Evolutionary conservation across 768 basidiomycete genomes (phyloP), one percentile per base, ranked within the genome.

Genomic region (Rhodosporidiobolus sp.): DNA sequence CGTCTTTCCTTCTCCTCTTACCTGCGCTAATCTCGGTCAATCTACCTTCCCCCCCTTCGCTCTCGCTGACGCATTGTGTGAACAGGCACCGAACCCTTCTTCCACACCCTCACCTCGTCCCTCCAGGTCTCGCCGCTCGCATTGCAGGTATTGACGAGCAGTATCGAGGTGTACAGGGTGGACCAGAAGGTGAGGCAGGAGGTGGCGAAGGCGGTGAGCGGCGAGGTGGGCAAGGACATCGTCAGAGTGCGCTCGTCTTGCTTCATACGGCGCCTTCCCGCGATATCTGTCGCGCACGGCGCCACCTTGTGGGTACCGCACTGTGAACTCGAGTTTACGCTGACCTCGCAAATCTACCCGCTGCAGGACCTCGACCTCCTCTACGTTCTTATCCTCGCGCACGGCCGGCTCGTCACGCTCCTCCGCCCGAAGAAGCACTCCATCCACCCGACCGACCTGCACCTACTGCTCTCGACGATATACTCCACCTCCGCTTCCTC

Each of bases 391-490:
- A 84, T 99, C n/a, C 83, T 95, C 34, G 89, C 89, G 0, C 85
- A 86, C 59, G 88, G 87, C 34, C 87, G 86, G 35, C 88, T 95
- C 0, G 85, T 97, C 34, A 94, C 93, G 3, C 84, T 99, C 14
- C 88, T 94, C 16, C 84, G 95, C 70, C 95, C 95, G 0, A 88
- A 86, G 79, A 94, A 91, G 78, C 95, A 97, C 78, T 94, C 92
- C 0, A 93, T 99, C 77, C 94, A 99, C 65, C 75, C 74, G 0
- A 53, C 79, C 88, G 96, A 98, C 79, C 87, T 99, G 28, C 77
- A 78, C 61, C 67, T 79, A 38, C 72, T 97, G 43, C 84, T 98
- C 65, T 97, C 95, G 79, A 95, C 94, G 4, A 86, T 97, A 14
- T 86, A 90, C 67, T 86, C 91, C 0, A 90, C 92, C 0, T 89